phyloP scores from a whole-genome alignment of 2,329 filamentous ascomycete species.

The Furcasterigmium furcatum region DNA sequence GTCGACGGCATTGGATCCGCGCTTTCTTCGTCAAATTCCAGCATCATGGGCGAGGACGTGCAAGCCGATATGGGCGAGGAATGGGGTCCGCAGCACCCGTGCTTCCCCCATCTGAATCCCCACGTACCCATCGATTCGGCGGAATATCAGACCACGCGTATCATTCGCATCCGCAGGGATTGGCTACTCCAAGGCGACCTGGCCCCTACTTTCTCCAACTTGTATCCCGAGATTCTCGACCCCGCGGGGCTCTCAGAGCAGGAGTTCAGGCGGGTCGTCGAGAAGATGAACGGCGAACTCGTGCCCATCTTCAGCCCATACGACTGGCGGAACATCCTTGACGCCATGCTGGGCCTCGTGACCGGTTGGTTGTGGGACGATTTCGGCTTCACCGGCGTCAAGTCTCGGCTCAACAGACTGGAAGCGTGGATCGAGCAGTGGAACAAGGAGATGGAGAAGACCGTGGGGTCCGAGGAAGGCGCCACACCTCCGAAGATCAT shows the following conservation, averaged over 20 bases:
- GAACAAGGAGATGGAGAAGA: slow-evolving; percentile 70
- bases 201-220: slow-evolving; percentile 88
- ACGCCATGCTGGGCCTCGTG: slow-evolving; percentile 72
- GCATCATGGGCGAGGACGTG: slow-evolving; percentile 62
- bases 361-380: slow-evolving; percentile 98
- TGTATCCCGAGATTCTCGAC: slow-evolving; percentile 95
- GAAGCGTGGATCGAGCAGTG: slow-evolving; percentile 84
- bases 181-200: slow-evolving; percentile 89
- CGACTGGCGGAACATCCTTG: slow-evolving; percentile 71
- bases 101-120: slow-evolving; percentile 88
- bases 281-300: slow-evolving; percentile 77
- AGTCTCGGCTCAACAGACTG: slow-evolving; percentile 64
- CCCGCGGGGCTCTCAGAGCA: slow-evolving; percentile 77
- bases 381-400: slow-evolving; percentile 71
- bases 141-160: slow-evolving; percentile 74
- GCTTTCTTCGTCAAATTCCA: slow-evolving; percentile 54
- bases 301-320: slow-evolving; percentile 78
- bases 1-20: slow-evolving; percentile 51
- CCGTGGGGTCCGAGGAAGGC: slow-evolving; percentile 45
- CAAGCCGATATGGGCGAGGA: slow-evolving; percentile 68
- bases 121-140: slow-evolving; percentile 78
- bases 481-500: slow-evolving; percentile 67
- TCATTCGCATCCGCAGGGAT: slow-evolving; percentile 88
- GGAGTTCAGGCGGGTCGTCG: slow-evolving; percentile 79
- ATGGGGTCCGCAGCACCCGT: slow-evolving; percentile 93